Evolutionary conservation across 2,329 filamentous ascomycete species (phyloP), one percentile per base, ranked within the genome.

Genomic region (Clarireedia paspali): DNA sequence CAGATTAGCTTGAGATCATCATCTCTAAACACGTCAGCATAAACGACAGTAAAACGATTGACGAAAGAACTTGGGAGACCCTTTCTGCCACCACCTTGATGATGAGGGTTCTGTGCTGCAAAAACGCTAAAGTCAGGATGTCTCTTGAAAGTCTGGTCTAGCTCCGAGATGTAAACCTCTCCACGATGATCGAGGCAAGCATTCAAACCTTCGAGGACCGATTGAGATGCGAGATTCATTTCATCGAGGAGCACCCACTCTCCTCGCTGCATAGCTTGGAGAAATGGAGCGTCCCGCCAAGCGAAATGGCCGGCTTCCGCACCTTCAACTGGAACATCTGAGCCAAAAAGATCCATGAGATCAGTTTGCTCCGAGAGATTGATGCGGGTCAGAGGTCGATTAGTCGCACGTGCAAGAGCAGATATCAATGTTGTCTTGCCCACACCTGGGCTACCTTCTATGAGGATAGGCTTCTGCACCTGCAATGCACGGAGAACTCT

Each of bases 361-460:
- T 99, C 94, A 0, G 95, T 99, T 72, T 99, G 94, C 64, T 99
- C 94, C 0, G 94, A 97, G 58, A 99, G 77, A 67, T 99, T 99
- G 72, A 99, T 96, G 64, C 94, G 82, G 0, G 91, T 96, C 60
- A 99, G 74, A 6, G 88, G 87, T 59, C 86, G 86, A 5, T 91
- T 90, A 61, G 89, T 87, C 4, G 86, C 84, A 63, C 82, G 81
- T 1, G 95, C 88, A 47, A 99, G 76, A 0, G 94, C 91, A 47
- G 87, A 86, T 23, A 99, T 84, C 14, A 99, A 78, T 1, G 92
- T 95, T 0, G 94, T 99, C 75, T 99, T 99, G 55, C 94, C 94
- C 23, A 99, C 94, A 68, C 94, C 94, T n/a, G 94, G 94, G 64
- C 89, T 96, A 38, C 95, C 94, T 74, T 99, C 94, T 2, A 99